Percentiles rank a stretch among this genome's conserved stretches.
These are phyloP conservation scores for Leishmania lainsoni DNA, from an alignment of 208 protist species.

Conservation along the genomic window DNA sequence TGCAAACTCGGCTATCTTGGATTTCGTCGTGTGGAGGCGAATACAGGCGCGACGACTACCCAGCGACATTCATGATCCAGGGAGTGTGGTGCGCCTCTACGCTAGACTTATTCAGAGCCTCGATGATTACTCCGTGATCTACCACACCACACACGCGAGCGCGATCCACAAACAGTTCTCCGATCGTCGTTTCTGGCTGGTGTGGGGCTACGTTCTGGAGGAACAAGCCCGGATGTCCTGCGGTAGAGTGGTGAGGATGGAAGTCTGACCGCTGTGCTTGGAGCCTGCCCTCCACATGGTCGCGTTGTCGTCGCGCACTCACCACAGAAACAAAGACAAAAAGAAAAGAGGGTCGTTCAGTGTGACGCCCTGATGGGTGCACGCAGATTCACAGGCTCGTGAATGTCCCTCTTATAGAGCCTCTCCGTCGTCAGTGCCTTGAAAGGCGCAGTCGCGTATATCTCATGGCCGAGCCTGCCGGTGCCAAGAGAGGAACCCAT, in stretches of 20 bases:
- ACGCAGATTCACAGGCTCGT: not conserved
- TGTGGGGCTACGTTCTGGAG: not conserved
- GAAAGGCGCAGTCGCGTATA: not conserved
- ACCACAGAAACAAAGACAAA: not conserved
- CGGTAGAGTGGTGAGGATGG: not conserved
- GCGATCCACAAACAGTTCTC: not conserved
- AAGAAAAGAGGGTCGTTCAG: not conserved
- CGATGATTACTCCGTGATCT: not conserved
- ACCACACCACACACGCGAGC: not conserved
- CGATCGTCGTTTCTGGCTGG: not conserved
- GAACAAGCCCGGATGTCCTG: not conserved
- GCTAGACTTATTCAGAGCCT: not conserved
- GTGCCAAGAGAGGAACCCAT: not conserved
- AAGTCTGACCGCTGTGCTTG: not conserved
- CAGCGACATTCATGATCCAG: not conserved
- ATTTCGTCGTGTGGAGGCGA: not conserved
- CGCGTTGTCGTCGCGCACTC: not conserved
- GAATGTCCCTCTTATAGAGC: not conserved
- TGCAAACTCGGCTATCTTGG: not conserved
- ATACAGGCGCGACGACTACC: not conserved
- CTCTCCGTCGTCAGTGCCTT: not conserved
- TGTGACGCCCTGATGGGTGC: not conserved
- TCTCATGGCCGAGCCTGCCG: not conserved
- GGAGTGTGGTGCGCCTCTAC: not conserved
- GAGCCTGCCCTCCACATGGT: not conserved